Conservation (phyloP, 2,329 filamentous ascomycete species). For the Colletotrichum echinochloae region DNA sequence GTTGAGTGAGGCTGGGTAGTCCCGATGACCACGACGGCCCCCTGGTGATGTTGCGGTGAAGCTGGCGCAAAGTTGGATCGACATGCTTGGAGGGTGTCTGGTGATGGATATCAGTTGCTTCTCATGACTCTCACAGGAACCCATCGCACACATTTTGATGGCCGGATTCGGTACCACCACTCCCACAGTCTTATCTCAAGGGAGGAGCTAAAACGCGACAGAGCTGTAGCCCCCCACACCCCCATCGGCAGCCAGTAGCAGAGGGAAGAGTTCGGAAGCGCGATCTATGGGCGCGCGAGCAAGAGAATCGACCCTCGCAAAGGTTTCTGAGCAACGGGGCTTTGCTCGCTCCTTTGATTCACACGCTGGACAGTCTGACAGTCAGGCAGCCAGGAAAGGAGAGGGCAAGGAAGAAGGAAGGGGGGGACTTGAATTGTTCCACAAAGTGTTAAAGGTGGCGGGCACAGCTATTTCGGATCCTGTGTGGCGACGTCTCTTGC, state of each 20-base stretch:
- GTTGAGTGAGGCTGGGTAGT: constrained; percentile 12
- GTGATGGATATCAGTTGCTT: constrained; percentile 23
- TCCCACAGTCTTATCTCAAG: constrained; percentile 35
- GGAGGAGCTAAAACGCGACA: constrained; percentile 13
- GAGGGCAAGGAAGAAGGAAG: not conserved
- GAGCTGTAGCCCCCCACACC: constrained; percentile 29
- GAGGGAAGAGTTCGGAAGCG: constrained; percentile 15
- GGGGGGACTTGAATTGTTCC: constrained; percentile 7
- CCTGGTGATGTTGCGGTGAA: constrained; percentile 31
- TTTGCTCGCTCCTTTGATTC: constrained; percentile 17
- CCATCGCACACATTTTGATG: constrained; percentile 2
- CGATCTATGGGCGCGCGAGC: constrained; percentile 19
- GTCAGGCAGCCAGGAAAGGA: not conserved
- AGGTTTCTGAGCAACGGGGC: constrained; percentile 14
- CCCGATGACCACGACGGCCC: constrained; percentile 16
- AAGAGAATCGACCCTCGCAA: constrained; percentile 12
- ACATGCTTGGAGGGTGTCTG: constrained; percentile 40
- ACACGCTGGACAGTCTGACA: not conserved
- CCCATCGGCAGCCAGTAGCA: constrained; percentile 12
- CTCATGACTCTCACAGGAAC: not conserved
- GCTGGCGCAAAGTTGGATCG: constrained; percentile 10
- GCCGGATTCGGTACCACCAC: constrained; percentile 33
- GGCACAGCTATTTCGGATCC: not conserved
- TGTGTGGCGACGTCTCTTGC: not conserved
- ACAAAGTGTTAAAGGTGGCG: constrained; percentile 1